These are phyloP conservation scores for Ziziphus jujuba DNA, from an alignment of 306 rosid species.

Conservation along the genomic window DNA sequence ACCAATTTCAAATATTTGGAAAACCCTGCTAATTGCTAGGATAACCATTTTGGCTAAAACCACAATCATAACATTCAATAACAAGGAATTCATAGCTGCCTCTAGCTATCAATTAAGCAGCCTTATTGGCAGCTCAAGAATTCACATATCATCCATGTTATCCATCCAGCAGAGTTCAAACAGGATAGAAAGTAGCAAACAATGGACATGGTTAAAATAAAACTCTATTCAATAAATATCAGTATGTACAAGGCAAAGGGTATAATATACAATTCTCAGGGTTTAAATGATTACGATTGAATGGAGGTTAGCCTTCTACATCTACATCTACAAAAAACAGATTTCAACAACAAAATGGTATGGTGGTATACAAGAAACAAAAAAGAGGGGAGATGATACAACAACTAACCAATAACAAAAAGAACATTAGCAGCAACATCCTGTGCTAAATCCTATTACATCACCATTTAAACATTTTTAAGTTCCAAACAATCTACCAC, in stretches of 20 bases:
- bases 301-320: slow-evolving; percentile 60
- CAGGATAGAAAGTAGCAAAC: not conserved
- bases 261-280: slow-evolving; percentile 34
- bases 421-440: slow-evolving; percentile 66
- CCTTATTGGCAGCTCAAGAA: too few species aligned
- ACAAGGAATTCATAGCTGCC: too few species aligned
- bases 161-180: not conserved
- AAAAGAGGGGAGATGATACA: slow-evolving; percentile 47
- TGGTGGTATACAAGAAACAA: slow-evolving; percentile 17
- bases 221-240: slow-evolving; percentile 34
- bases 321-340: slow-evolving; percentile 36
- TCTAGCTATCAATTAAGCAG: too few species aligned
- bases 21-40: too few species aligned
- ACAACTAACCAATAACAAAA: slow-evolving; percentile 51
- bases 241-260: slow-evolving; percentile 14
- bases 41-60: too few species aligned
- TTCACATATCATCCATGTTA: too few species aligned
- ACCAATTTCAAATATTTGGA: too few species aligned
- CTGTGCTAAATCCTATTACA: slow-evolving; percentile 76
- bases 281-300: slow-evolving; percentile 32
- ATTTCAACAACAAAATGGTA: slow-evolving; percentile 44
- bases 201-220: not conserved
- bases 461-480: slow-evolving; percentile 48
- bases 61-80: too few species aligned
- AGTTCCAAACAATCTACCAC: slow-evolving; percentile 54